Evolutionary conservation across 2,329 filamentous ascomycete genomes (phyloP).

Genomic region (Fusarium sp.): DNA sequence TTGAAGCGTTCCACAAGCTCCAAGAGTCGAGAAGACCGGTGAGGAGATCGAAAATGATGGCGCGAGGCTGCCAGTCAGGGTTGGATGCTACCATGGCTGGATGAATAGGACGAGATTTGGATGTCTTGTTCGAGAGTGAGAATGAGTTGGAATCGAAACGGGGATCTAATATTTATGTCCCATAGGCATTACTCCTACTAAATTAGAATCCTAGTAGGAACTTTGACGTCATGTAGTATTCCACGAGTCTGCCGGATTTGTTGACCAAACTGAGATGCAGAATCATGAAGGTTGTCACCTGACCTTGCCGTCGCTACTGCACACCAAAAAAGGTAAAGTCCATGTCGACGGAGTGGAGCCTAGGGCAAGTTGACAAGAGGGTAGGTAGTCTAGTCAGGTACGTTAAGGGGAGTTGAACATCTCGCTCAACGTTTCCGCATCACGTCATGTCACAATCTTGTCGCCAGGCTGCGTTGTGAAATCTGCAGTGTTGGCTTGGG

Average conservation of each 20-base stretch:
- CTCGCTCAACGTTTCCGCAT: too few species aligned
- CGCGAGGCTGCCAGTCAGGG: slow-evolving; percentile 44
- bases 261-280: background rate
- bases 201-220: background rate
- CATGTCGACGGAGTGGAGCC: background rate
- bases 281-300: background rate
- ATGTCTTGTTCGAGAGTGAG: background rate
- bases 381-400: background rate
- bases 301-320: background rate
- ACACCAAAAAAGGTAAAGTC: background rate
- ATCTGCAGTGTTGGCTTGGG: background rate
- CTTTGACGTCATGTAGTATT: background rate
- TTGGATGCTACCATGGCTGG: background rate
- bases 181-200: background rate
- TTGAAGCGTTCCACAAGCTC: slow-evolving; percentile 50
- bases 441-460: too few species aligned
- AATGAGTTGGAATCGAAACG: background rate
- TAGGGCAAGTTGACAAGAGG: background rate
- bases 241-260: background rate
- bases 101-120: background rate
- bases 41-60: slow-evolving; percentile 53
- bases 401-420: background rate
- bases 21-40: slow-evolving; percentile 54
- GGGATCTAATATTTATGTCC: background rate
- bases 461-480: background rate